Percentiles rank a stretch among this genome's conserved stretches.
Conservation (phyloP, 768 basidiomycete genomes). For the Collybiopsis luxurians region DNA sequence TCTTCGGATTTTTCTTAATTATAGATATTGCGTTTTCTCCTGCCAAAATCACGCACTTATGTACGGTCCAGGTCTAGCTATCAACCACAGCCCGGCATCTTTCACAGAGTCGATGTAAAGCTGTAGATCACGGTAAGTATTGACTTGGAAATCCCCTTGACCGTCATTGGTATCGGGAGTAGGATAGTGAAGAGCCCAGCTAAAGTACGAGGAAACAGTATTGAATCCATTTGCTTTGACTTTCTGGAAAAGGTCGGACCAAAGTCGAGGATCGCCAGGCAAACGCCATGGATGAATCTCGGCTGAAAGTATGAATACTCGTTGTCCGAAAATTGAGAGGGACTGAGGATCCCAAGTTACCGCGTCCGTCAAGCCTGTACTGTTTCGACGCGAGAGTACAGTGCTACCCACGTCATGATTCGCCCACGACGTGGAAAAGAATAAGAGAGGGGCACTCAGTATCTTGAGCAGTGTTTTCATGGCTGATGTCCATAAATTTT, state of each 20-base stretch:
- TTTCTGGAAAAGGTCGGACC: conserved; percentile 62
- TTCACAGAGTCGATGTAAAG: conserved; percentile 50
- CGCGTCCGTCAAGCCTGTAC: conserved; percentile 43
- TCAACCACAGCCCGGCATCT: conserved; percentile 53
- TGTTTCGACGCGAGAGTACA: conserved; percentile 21
- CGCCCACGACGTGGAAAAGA: not conserved
- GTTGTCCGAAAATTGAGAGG: conserved; percentile 54
- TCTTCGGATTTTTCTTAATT: conserved; percentile 23
- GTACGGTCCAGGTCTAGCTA: conserved; percentile 54
- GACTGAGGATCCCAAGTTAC: conserved; percentile 64
- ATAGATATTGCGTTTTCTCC: not conserved
- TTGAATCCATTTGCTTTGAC: conserved; percentile 62
- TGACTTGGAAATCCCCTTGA: conserved; percentile 44
- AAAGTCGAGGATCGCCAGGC: conserved; percentile 48
- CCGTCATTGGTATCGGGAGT: conserved; percentile 40
- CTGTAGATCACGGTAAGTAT: conserved; percentile 52
- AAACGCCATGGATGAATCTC: conserved; percentile 63
- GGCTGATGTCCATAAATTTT: not conserved
- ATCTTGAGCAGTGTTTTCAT: not conserved
- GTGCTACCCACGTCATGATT: not conserved
- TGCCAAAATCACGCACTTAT: conserved; percentile 40
- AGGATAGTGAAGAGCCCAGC: conserved; percentile 57
- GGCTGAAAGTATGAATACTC: conserved; percentile 56
- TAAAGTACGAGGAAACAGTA: conserved; percentile 56
- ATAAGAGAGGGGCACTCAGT: not conserved